phyloP scores from a whole-genome alignment of 768 basidiomycete species.

The Tulasnella sp. region DNA sequence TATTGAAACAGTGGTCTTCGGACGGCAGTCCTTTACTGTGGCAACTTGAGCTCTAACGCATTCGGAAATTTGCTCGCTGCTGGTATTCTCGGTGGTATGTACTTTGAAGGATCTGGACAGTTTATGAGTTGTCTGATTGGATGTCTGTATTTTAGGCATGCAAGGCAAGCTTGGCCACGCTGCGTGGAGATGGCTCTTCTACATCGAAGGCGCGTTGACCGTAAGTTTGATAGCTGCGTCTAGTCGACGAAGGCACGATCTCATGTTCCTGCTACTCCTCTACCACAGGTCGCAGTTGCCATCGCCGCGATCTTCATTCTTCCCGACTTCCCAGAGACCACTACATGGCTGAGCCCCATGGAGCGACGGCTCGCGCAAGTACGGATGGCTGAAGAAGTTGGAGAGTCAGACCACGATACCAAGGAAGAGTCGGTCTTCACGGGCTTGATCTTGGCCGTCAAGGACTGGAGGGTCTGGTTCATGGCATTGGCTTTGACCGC shows the following conservation, averaged over 20 bases:
- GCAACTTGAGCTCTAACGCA: constrained; percentile 67
- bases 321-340: constrained; percentile 59
- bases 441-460: constrained; percentile 48
- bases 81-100: constrained; percentile 44
- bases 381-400: constrained; percentile 50
- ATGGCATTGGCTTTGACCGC: constrained; percentile 53
- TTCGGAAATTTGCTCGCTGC: constrained; percentile 72
- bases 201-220: constrained; percentile 28
- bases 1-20: constrained; percentile 36
- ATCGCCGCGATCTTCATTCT: constrained; percentile 49
- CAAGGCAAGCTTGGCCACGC: constrained; percentile 49
- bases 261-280: not conserved
- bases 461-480: constrained; percentile 73
- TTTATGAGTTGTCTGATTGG: not conserved
- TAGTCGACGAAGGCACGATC: not conserved
- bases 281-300: constrained; percentile 32
- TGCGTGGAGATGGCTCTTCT: constrained; percentile 55
- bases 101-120: not conserved
- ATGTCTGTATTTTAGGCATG: constrained; percentile 31
- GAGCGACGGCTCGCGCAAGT: constrained; percentile 45
- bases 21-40: constrained; percentile 57
- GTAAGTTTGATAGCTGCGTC: not conserved
- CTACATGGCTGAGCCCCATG: constrained; percentile 43
- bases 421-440: constrained; percentile 25
- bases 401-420: constrained; percentile 39